These are phyloP conservation scores for Macrophomina tecta DNA, from an alignment of 2,329 filamentous ascomycete species.

Conservation along the genomic window DNA sequence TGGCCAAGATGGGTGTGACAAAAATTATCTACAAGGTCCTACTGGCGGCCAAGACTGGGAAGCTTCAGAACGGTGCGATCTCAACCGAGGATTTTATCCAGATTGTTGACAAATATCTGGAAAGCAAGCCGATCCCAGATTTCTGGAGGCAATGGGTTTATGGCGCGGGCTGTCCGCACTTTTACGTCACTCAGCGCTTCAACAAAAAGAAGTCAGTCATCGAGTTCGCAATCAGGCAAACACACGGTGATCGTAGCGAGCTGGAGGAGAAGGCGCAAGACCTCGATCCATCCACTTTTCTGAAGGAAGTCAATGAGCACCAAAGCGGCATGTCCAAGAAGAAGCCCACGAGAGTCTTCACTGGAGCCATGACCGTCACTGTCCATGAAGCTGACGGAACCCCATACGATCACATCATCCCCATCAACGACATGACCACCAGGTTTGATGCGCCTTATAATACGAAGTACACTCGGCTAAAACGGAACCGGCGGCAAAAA, in stretches of 20 bases:
- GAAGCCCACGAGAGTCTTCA: constrained; percentile 76
- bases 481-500: constrained; percentile 82
- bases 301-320: constrained; percentile 80
- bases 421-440: constrained; percentile 85
- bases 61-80: constrained; percentile 72
- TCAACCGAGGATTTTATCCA: constrained; percentile 79
- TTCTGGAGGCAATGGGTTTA: constrained; percentile 96
- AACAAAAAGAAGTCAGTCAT: constrained; percentile 98
- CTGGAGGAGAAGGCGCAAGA: constrained; percentile 39
- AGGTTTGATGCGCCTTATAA: constrained; percentile 97
- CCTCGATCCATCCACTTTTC: constrained; percentile 76
- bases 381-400: constrained; percentile 98
- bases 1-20: constrained; percentile 86
- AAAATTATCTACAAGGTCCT: constrained; percentile 87
- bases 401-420: constrained; percentile 96
- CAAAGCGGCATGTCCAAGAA: constrained; percentile 21
- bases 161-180: constrained; percentile 85
- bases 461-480: constrained; percentile 97
- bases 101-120: constrained; percentile 86
- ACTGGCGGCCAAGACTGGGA: constrained; percentile 82
- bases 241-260: constrained; percentile 53
- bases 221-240: constrained; percentile 86
- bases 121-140: constrained; percentile 54
- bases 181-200: constrained; percentile 85
- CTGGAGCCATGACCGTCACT: constrained; percentile 94